Percentiles rank a stretch among this genome's conserved stretches.
Evolutionary conservation across 2,329 filamentous ascomycete genomes (phyloP).

Genomic region (Alternaria triticina): DNA sequence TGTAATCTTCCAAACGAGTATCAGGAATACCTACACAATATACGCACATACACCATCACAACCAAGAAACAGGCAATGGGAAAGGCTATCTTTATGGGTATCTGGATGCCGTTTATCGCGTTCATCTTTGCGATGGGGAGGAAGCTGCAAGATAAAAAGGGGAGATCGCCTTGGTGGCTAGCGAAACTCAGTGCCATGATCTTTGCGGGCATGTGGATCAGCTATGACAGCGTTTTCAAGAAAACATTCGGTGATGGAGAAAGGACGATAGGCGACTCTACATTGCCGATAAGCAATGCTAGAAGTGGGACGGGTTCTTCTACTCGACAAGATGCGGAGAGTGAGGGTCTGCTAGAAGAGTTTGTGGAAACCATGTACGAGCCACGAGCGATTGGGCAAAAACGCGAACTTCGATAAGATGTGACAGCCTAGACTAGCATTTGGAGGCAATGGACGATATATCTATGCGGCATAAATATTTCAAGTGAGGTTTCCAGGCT

Average conservation of each 20-base stretch:
- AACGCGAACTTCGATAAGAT: background rate
- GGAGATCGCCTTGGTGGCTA: constrained; percentile 73
- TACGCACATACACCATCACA: constrained; percentile 76
- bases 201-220: constrained; percentile 66
- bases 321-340: constrained; percentile 15
- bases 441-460: background rate
- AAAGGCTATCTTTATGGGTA: constrained; percentile 63
- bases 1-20: constrained; percentile 82
- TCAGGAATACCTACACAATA: constrained; percentile 70
- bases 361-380: background rate
- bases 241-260: constrained; percentile 86
- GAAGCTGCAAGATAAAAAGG: constrained; percentile 68
- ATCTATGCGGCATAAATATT: background rate
- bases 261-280: constrained; percentile 55
- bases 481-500: background rate
- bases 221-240: constrained; percentile 70
- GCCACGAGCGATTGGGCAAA: background rate
- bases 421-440: background rate
- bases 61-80: constrained; percentile 71
- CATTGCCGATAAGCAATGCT: background rate
- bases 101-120: constrained; percentile 66
- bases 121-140: constrained; percentile 58
- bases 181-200: constrained; percentile 58
- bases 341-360: constrained; percentile 17
- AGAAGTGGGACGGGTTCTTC: background rate